phyloP scores from a whole-genome alignment of 495 filamentous ascomycete species.

The Neurospora tetraspora region DNA sequence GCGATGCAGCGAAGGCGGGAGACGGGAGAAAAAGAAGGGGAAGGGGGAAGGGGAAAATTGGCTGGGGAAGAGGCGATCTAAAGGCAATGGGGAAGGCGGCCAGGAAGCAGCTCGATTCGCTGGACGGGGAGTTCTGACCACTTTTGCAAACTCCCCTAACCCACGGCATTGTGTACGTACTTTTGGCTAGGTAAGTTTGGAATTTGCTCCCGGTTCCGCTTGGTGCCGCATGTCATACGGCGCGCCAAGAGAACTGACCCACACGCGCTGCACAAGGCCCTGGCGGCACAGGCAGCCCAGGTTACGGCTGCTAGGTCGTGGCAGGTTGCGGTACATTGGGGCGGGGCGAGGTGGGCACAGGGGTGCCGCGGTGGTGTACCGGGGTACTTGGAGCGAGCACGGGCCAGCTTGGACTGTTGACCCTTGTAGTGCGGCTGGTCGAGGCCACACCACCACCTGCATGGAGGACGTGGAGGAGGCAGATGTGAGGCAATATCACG shows the following conservation, averaged over 20 bases:
- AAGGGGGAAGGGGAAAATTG: conserved; percentile 19
- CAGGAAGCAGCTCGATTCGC: neutral
- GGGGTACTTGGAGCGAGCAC: neutral
- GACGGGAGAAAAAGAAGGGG: conserved; percentile 11
- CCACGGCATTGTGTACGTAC: conserved; percentile 1
- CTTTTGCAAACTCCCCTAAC: conserved; percentile 11
- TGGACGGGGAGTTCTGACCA: neutral
- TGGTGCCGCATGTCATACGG: neutral
- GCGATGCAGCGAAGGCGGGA: conserved; percentile 1
- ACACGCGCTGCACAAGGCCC: neutral
- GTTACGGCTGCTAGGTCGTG: neutral
- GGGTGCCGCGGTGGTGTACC: neutral
- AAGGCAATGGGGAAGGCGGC: conserved; percentile 6
- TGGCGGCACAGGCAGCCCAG: neutral
- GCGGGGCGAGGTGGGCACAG: neutral
- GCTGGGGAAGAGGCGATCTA: conserved; percentile 21
- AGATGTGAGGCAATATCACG: neutral
- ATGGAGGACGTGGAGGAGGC: neutral
- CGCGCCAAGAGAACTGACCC: neutral
- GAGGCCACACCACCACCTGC: neutral
- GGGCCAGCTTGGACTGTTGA: neutral
- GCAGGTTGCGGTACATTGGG: neutral
- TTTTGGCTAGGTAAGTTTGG: neutral
- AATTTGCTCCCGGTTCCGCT: neutral
- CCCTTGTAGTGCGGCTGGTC: neutral